phyloP scores from a whole-genome alignment of 495 filamentous ascomycete genomes.

The Penicillium antarcticum region DNA sequence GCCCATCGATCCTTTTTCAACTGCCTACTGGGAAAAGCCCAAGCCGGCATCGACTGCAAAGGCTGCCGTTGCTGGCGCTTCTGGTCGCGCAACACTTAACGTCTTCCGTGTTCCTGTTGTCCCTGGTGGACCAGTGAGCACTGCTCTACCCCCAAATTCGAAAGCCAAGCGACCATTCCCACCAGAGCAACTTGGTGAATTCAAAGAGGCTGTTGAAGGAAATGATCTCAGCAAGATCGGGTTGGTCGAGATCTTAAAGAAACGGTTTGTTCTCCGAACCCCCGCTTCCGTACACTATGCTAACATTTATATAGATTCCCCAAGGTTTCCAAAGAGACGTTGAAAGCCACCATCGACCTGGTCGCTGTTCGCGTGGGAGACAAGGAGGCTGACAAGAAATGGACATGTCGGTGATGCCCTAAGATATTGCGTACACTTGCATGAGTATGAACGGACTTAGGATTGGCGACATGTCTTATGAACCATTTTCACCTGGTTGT shows the following conservation, averaged over 20 bases:
- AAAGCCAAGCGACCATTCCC: constrained; percentile 44
- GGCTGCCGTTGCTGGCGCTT: background rate
- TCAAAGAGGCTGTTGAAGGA: constrained; percentile 66
- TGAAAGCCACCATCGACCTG: constrained; percentile 69
- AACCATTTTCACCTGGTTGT: background rate
- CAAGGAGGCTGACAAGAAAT: constrained; percentile 62
- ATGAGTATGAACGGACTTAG: constrained; percentile 4
- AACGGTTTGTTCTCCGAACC: constrained; percentile 42
- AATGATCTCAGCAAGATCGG: constrained; percentile 74
- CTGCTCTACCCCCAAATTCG: constrained; percentile 8
- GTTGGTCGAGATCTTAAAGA: constrained; percentile 71
- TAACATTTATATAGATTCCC: constrained; percentile 52
- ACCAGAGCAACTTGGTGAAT: constrained; percentile 62
- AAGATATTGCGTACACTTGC: background rate
- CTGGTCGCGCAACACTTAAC: constrained; percentile 19
- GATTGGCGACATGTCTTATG: constrained; percentile 3
- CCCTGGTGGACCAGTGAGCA: constrained; percentile 8
- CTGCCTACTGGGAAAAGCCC: constrained; percentile 68
- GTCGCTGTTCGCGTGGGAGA: constrained; percentile 65
- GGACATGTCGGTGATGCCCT: constrained; percentile 44
- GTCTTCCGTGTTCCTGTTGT: constrained; percentile 19
- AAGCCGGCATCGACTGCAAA: constrained; percentile 9
- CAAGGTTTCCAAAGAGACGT: constrained; percentile 63
- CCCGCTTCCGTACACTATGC: background rate
- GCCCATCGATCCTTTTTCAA: constrained; percentile 83